Base-by-base conservation (phyloP, 306 rosid species). In the Leucaena leucocephala region DNA sequence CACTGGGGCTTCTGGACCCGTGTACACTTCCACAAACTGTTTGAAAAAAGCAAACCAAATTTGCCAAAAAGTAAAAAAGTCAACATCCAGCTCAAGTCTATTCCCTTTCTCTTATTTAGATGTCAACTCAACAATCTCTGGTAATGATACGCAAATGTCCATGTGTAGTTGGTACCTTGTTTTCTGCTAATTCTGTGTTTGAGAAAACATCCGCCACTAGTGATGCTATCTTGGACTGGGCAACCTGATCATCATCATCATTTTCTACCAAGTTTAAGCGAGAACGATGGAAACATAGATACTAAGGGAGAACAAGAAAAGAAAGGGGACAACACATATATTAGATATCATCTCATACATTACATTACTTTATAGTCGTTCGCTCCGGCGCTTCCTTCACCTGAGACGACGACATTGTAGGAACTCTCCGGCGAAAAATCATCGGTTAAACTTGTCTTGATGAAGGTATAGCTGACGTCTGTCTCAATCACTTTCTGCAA, bases 321-420 rank as follows among this genome's bases (percentile, higher is more conserved):
- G 27, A 27, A 27, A 27, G 27, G 27, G 27, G 27, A 27, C 27
- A 27, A 27, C 27, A 80, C 71, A 79, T 46, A 86, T 80, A 72
- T 78, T 38, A 73, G 89, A 88, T 64, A 84, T 63, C 87, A 88
- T 83, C 74, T 93, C 97, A 94, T 92, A 92, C 98, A 94, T 95
- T 95, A 90, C 98, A 95, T 95, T 95, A 95, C 99, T 95, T 95
- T 95, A 94, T 87, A 93, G 97, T 95, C 99, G 98, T 81, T 88
- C 33, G 84, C 85, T 78, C 88, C 72, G 8, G 83, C 38, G 80
- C 83, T 84, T 89, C 89, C 90, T 86, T 95, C 98, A 80, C 91
- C 91, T 14, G 83, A 81, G 36, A 95, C 88, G n/a, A 93, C 92
- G 16, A 95, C 88, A 64, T 90, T 93, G 57, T 90, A 90, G 36